These are phyloP conservation scores for Tulasnella sp. DNA, from an alignment of 768 basidiomycete genomes.

Conservation along the genomic window DNA sequence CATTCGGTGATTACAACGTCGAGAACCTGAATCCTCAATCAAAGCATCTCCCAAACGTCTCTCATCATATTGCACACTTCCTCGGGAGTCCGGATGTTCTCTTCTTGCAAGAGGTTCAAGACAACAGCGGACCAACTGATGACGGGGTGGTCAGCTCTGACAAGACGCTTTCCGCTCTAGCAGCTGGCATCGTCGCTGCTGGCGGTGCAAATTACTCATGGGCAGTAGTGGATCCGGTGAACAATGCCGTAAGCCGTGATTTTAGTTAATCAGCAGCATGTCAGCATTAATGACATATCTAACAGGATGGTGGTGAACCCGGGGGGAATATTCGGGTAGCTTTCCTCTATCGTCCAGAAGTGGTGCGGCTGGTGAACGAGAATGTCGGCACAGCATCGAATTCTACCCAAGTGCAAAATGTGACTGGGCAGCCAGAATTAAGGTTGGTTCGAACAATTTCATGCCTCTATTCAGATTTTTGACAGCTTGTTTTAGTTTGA, in stretches of 20 bases:
- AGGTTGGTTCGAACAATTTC: too few relatives aligned
- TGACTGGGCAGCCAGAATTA: too few relatives aligned
- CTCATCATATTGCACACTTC: slow-evolving; percentile 38
- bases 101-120: slow-evolving; percentile 53
- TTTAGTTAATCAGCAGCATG: slow-evolving; percentile 36
- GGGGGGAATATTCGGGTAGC: slow-evolving; percentile 53
- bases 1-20: slow-evolving; percentile 49
- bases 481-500: too few relatives aligned
- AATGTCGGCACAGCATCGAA: too few relatives aligned
- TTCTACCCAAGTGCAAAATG: too few relatives aligned
- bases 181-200: slow-evolving; percentile 41
- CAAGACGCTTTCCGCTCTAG: slow-evolving; percentile 38
- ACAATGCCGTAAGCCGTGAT: slow-evolving; percentile 36
- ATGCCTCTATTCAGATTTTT: too few relatives aligned
- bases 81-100: slow-evolving; percentile 44
- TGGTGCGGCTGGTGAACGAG: too few relatives aligned
- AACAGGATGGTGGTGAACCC: slow-evolving; percentile 48
- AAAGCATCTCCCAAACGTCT: slow-evolving; percentile 36
- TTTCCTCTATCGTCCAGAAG: slow-evolving; percentile 37
- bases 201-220: too few relatives aligned
- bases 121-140: slow-evolving; percentile 37
- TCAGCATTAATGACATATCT: too few relatives aligned
- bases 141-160: slow-evolving; percentile 42
- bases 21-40: slow-evolving; percentile 30
- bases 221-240: slow-evolving; percentile 24